Base-by-base conservation (phyloP, 768 basidiomycete species). In the Leucocoprinus sp. region DNA sequence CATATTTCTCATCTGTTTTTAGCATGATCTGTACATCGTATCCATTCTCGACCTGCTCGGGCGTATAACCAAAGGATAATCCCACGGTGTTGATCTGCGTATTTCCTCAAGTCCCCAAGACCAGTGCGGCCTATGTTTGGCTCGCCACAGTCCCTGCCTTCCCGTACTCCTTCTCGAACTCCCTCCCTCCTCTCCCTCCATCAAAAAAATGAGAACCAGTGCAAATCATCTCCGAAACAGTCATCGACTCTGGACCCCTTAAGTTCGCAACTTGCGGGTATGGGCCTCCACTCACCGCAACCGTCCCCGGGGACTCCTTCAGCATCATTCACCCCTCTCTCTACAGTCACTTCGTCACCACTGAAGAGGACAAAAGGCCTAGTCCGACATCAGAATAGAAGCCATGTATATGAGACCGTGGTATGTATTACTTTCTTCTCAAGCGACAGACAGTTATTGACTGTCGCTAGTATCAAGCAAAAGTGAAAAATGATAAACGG, bases 361-460 rank as follows among this genome's bases (percentile, higher is more conserved):
- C 36, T 29, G 0, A 29, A 35, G 29, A 41, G 39, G 28, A 19
- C 46, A 4, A 40, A 15, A n/a, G 45, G 45, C 2, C 45, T 39
- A 26, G 19, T 48, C 17, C 23, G 46, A n/a, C 46, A 48, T 36
- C 46, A 40, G 5, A 23, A 48, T 27, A 36, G 46, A n/a, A 17
- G n/a, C 11, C 46, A 48, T 34, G 42, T 48, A 11, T 28, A 41
- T 36, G 46, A 41, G 6, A 22, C 17, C 1, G 46, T 27, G 31
- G 46, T 48, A 34, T 14, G 46, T 48, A 8, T 14, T n/a, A 34
- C 3, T 14, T 24, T 4, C 14, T 21, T 15, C 26, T 8, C n/a
- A 38, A 8, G 8, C 24, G 4, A 12, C 24, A 35, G 19, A 35
- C 21, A 5, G 5, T 5, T 17, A 22, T 21, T 3, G 19, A n/a